phyloP scores from a whole-genome alignment of 192 early-diverging fungal species.

The Coemansia sp. region DNA sequence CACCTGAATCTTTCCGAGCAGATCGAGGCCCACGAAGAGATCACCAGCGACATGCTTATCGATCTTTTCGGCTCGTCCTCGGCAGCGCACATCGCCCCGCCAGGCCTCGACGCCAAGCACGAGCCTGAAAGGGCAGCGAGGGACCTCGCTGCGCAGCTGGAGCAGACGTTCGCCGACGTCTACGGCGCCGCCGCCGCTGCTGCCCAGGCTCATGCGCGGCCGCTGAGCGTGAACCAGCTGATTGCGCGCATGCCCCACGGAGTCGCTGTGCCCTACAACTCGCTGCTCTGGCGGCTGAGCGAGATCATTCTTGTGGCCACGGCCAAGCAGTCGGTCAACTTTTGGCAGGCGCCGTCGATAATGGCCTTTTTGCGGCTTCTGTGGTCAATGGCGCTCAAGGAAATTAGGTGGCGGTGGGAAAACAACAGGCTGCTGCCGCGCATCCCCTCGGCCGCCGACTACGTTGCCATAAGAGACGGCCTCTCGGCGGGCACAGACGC shows the following conservation, averaged over 20 bases:
- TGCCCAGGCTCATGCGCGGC: background rate
- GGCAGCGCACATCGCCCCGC: conserved; percentile 19
- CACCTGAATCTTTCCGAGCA: conserved; percentile 39
- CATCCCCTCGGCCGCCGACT: conserved; percentile 40
- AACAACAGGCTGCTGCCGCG: conserved; percentile 55
- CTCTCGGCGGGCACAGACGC: conserved; percentile 14
- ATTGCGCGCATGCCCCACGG: conserved; percentile 44
- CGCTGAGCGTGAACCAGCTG: conserved; percentile 23
- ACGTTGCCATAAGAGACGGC: conserved; percentile 8
- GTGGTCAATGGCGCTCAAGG: conserved; percentile 63
- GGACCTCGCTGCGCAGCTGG: conserved; percentile 10
- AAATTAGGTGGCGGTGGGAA: conserved; percentile 65
- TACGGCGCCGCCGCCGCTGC: conserved; percentile 6
- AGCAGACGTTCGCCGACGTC: conserved; percentile 22
- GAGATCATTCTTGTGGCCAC: conserved; percentile 44
- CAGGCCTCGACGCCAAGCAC: conserved; percentile 14
- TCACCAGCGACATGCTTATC: conserved; percentile 47
- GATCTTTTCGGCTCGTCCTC: conserved; percentile 37
- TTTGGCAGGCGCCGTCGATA: conserved; percentile 55
- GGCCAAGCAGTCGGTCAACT: conserved; percentile 36
- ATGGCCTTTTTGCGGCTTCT: conserved; percentile 67
- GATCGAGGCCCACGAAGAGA: conserved; percentile 41
- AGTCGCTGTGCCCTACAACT: conserved; percentile 36
- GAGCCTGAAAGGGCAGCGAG: conserved; percentile 8
- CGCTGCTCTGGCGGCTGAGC: conserved; percentile 49